These are phyloP conservation scores for Grigorovia humatica DNA, from an alignment of 805 yeast genomes.

Conservation along the genomic window DNA sequence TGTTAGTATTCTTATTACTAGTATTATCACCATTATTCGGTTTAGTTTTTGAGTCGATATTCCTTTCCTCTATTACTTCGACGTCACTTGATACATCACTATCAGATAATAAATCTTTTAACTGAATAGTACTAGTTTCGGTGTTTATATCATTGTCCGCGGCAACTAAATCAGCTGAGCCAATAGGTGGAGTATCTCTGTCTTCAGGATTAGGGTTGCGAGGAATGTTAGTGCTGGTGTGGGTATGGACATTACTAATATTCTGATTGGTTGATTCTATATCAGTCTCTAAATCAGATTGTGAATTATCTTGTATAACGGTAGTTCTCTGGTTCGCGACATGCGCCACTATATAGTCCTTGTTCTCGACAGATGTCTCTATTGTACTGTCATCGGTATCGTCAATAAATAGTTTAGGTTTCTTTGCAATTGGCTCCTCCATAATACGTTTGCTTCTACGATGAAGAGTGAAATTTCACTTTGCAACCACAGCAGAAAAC, in stretches of 20 bases:
- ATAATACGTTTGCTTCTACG: background rate
- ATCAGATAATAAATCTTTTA: background rate
- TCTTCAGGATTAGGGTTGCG: background rate
- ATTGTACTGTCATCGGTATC: background rate
- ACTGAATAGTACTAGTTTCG: background rate
- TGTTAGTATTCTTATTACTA: background rate
- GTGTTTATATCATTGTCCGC: background rate
- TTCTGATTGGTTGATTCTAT: background rate
- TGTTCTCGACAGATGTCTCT: background rate
- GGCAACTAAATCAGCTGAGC: background rate
- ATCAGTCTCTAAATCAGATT: background rate
- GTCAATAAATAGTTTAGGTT: background rate
- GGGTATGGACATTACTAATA: background rate
- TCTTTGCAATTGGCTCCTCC: background rate
- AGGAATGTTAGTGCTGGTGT: no score
- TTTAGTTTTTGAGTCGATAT: background rate
- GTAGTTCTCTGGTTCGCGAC: background rate
- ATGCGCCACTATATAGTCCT: background rate
- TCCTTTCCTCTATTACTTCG: slow-evolving; percentile 8
- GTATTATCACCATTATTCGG: background rate
- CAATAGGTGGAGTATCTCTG: background rate
- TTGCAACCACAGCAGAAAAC: background rate
- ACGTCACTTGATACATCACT: slow-evolving; percentile 12
- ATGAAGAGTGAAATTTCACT: background rate
- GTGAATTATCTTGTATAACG: background rate